Conservation (phyloP, 352 stramenopile species). For the Globisporangium acanthophoron region DNA sequence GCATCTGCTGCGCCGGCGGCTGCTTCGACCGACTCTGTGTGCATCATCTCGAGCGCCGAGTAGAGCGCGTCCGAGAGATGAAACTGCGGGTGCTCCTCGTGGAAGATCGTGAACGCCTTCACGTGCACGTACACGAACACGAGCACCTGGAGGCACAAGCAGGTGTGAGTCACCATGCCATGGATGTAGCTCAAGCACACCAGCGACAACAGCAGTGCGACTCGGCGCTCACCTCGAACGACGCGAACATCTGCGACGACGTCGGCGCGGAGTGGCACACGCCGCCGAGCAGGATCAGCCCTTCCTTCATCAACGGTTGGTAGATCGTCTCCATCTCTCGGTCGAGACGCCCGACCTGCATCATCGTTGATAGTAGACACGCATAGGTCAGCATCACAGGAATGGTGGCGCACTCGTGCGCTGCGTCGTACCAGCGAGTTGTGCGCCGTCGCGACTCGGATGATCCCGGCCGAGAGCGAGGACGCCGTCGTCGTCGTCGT, state of each 20-base stretch:
- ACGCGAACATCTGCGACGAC: slow-evolving; percentile 58
- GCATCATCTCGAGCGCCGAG: slow-evolving; percentile 43
- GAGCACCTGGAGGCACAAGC: slow-evolving; percentile 17
- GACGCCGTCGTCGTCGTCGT: slow-evolving; percentile 12
- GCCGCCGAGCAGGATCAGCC: slow-evolving; percentile 36
- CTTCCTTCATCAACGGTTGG: slow-evolving; percentile 59
- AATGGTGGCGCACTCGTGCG: too few species aligned
- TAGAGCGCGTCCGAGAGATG: slow-evolving; percentile 63
- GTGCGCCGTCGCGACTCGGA: slow-evolving; percentile 47
- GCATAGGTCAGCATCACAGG: too few species aligned
- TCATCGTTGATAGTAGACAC: background rate
- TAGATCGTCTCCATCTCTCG: slow-evolving; percentile 53
- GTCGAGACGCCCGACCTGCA: slow-evolving; percentile 51
- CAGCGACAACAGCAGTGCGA: background rate
- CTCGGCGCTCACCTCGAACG: slow-evolving; percentile 35
- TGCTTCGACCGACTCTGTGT: slow-evolving; percentile 2
- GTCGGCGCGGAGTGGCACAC: slow-evolving; percentile 40
- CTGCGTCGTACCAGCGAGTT: slow-evolving; percentile 23
- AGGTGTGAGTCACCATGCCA: background rate
- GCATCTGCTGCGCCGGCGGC: background rate
- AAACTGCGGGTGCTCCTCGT: slow-evolving; percentile 51
- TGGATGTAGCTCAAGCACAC: background rate
- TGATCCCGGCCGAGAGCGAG: slow-evolving; percentile 25
- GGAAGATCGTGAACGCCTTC: slow-evolving; percentile 59
- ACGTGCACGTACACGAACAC: slow-evolving; percentile 58